These are phyloP conservation scores for Glycine tomentella DNA, from an alignment of 306 rosid genomes.

Conservation along the genomic window DNA sequence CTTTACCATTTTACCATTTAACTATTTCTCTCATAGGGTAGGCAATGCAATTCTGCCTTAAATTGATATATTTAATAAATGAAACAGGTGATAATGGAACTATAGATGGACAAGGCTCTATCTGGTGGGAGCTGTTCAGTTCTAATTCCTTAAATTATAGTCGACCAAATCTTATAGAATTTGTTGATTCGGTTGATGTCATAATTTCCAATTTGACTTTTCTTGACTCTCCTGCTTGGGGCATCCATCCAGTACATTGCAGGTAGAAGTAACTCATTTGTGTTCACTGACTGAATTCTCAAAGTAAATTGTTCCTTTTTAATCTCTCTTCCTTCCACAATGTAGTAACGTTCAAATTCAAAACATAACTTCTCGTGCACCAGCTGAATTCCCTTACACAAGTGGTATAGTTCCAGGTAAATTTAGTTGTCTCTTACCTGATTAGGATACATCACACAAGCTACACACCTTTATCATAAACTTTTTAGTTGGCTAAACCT, in stretches of 20 bases:
- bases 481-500: neutral
- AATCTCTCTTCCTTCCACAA: constrained; percentile 18
- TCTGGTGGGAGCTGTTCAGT: constrained; percentile 67
- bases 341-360: constrained; percentile 60
- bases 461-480: neutral
- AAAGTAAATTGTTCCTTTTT: neutral
- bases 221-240: constrained; percentile 68
- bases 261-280: constrained; percentile 47
- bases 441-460: neutral
- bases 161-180: constrained; percentile 70
- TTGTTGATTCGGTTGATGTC: constrained; percentile 53
- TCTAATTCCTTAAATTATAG: constrained; percentile 60
- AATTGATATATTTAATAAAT: constrained; percentile 19
- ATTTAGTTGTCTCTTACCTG: neutral
- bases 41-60: neutral
- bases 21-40: neutral
- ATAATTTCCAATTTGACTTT: constrained; percentile 65
- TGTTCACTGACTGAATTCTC: neutral
- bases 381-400: no score
- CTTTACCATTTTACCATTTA: neutral
- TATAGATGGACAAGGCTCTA: constrained; percentile 67
- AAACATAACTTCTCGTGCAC: no score
- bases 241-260: constrained; percentile 74
- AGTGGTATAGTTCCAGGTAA: constrained; percentile 76
- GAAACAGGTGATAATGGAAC: constrained; percentile 72